Conservation (phyloP, 1,284 basidiomycete species). For the Pterulicium gracile region DNA sequence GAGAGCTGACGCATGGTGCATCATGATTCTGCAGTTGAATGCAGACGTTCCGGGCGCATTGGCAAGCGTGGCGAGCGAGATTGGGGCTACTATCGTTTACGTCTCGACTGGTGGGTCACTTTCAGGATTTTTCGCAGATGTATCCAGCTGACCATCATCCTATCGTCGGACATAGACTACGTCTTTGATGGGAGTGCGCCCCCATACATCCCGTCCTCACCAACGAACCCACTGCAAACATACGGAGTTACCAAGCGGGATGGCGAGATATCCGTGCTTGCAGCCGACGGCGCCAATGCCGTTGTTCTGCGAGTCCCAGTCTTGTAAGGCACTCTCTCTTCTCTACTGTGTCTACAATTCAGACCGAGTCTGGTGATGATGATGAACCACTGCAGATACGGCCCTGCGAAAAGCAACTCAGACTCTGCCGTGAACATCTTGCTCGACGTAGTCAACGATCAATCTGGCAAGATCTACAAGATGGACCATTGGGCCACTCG, state of each 20-base stretch:
- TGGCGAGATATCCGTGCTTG: slow-evolving; percentile 59
- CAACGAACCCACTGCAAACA: slow-evolving; percentile 66
- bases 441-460: slow-evolving; percentile 67
- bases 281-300: slow-evolving; percentile 39
- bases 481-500: slow-evolving; percentile 84
- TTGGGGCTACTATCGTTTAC: slow-evolving; percentile 57
- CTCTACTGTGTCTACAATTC: neutral
- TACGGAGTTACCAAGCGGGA: slow-evolving; percentile 72
- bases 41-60: slow-evolving; percentile 52
- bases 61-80: slow-evolving; percentile 42
- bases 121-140: no score
- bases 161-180: slow-evolving; percentile 67
- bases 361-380: neutral
- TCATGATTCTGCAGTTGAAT: slow-evolving; percentile 56
- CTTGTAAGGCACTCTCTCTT: slow-evolving; percentile 36
- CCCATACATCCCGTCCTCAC: slow-evolving; percentile 57
- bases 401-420: slow-evolving; percentile 62
- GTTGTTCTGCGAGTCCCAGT: slow-evolving; percentile 74
- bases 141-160: no score
- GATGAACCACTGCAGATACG: slow-evolving; percentile 43
- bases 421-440: slow-evolving; percentile 76
- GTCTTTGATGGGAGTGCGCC: slow-evolving; percentile 80
- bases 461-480: slow-evolving; percentile 67
- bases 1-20: no score
- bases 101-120: slow-evolving; percentile 71